Percentiles rank a stretch among this genome's conserved stretches.
phyloP scores from a whole-genome alignment of 2,329 filamentous ascomycete species.

The Colletotrichum filicis region DNA sequence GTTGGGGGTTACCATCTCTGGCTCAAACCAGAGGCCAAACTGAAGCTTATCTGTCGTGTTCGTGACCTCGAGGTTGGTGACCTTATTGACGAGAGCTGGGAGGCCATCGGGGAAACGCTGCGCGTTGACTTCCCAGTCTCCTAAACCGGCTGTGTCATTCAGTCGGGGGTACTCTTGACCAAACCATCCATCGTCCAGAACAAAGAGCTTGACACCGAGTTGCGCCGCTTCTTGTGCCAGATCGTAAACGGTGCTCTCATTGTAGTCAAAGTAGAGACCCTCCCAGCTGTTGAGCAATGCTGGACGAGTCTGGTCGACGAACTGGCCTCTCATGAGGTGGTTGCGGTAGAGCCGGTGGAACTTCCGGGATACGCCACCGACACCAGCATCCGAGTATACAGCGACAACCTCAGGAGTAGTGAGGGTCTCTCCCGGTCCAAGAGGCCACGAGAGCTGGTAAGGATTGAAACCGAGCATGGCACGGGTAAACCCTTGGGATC shows the following conservation, averaged over 20 bases:
- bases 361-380: conserved; percentile 71
- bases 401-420: conserved; percentile 72
- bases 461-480: conserved; percentile 71
- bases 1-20: conserved; percentile 74
- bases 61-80: conserved; percentile 60
- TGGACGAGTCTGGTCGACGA: conserved; percentile 62
- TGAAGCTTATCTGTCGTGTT: conserved; percentile 60
- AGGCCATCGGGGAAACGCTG: conserved; percentile 69
- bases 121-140: conserved; percentile 71
- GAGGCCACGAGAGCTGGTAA: conserved; percentile 67
- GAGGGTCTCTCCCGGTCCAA: conserved; percentile 66
- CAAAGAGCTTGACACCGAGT: conserved; percentile 71
- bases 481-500: conserved; percentile 70
- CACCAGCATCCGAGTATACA: conserved; percentile 67
- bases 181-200: conserved; percentile 77
- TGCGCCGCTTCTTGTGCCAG: conserved; percentile 67
- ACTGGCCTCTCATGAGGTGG: conserved; percentile 68
- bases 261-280: conserved; percentile 68
- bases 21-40: conserved; percentile 76
- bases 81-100: conserved; percentile 58
- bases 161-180: conserved; percentile 69
- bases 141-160: conserved; percentile 67
- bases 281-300: conserved; percentile 75
- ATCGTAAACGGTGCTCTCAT: conserved; percentile 64
- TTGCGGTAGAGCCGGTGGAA: conserved; percentile 71